Conservation (phyloP, 176 grass and related monocot species). For the Saccharum officinarum region DNA sequence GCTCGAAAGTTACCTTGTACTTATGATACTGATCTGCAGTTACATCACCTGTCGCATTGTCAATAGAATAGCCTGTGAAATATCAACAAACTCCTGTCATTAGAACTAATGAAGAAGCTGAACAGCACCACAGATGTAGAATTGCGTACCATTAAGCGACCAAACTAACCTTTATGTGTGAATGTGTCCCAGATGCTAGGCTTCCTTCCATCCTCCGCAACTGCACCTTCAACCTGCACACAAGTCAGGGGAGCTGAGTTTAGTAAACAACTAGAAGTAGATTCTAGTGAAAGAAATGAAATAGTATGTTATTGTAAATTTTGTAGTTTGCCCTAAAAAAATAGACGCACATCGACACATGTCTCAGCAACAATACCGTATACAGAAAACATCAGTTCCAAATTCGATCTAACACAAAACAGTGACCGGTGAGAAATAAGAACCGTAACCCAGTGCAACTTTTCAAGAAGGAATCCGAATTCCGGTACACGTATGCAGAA, state of each 20-base stretch:
- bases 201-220: conserved; percentile 69
- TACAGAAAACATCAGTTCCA: not conserved
- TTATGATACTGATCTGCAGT: conserved; percentile 94
- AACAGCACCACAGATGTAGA: not conserved
- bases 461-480: not conserved
- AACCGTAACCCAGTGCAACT: not conserved
- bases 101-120: not conserved
- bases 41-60: conserved; percentile 54
- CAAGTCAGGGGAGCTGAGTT: not conserved
- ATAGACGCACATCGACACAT: not conserved
- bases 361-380: not conserved
- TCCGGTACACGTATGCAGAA: not conserved
- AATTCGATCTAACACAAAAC: not conserved
- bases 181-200: conserved; percentile 81
- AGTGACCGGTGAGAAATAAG: not conserved
- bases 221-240: conserved; percentile 65
- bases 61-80: conserved; percentile 55
- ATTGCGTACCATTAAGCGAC: not conserved
- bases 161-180: conserved; percentile 49
- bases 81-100: not conserved
- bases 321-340: not conserved
- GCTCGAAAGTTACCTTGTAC: conserved; percentile 61
- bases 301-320: not conserved
- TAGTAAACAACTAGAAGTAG: not conserved
- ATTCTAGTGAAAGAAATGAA: not conserved